Evolutionary conservation across 148 eudicot genomes (phyloP).

Genomic region (Cornus kousa): DNA sequence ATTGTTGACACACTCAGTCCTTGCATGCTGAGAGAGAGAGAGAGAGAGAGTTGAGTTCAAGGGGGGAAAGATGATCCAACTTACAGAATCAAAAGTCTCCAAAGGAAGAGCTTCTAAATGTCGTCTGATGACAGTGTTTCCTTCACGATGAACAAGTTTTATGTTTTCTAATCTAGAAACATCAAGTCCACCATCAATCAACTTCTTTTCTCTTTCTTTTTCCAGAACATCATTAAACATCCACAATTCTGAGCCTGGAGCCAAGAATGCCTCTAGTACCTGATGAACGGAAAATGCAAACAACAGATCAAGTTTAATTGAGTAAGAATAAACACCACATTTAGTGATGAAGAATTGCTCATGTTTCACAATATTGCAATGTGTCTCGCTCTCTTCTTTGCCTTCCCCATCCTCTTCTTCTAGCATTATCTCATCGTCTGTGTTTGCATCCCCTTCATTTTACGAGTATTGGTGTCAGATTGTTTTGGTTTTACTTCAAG

Average conservation of each 20-base stretch:
- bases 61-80: slow-evolving; percentile 21
- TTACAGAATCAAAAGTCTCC: slow-evolving; percentile 95
- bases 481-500: too few species aligned
- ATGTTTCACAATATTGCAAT: too few species aligned
- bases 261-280: slow-evolving; percentile 85
- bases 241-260: slow-evolving; percentile 90
- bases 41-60: too few species aligned
- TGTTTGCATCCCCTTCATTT: too few species aligned
- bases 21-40: too few species aligned
- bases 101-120: slow-evolving; percentile 79
- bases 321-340: not conserved
- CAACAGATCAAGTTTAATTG: not conserved
- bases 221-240: slow-evolving; percentile 88
- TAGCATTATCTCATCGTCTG: too few species aligned
- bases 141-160: slow-evolving; percentile 85
- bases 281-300: slow-evolving; percentile 16
- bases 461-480: too few species aligned
- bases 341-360: not conserved
- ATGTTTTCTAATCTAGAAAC: slow-evolving; percentile 59
- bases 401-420: too few species aligned
- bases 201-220: slow-evolving; percentile 71
- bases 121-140: slow-evolving; percentile 84
- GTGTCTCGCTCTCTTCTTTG: too few species aligned
- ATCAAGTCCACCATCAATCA: slow-evolving; percentile 89
- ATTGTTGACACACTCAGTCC: not conserved